Conservation (phyloP, 148 eudicot genomes). For the Nepenthes gracilis region DNA sequence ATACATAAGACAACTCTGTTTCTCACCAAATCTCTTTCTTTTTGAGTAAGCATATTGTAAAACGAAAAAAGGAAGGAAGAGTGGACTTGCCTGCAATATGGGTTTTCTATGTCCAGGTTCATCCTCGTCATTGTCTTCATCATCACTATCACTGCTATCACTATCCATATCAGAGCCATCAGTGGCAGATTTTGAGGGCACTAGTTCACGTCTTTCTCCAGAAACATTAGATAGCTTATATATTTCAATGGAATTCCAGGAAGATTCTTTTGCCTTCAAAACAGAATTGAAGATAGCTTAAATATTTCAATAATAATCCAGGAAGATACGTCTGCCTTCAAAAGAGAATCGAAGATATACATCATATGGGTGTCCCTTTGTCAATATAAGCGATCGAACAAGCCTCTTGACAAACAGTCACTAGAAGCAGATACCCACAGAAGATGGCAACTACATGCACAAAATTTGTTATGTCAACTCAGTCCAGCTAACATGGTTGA, state of each 20-base stretch:
- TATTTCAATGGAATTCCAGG: slow-evolving; percentile 64
- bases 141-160: slow-evolving; percentile 63
- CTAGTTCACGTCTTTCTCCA: slow-evolving; percentile 68
- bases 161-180: slow-evolving; percentile 67
- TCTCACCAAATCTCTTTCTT: no score
- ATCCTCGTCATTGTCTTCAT: slow-evolving; percentile 40
- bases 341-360: background rate
- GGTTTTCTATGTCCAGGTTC: slow-evolving; percentile 40
- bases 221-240: slow-evolving; percentile 70
- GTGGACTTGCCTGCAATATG: slow-evolving; percentile 52
- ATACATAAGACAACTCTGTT: background rate
- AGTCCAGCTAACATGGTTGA: no score
- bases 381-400: no score
- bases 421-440: no score
- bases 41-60: background rate
- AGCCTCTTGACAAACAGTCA: no score
- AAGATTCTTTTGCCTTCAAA: slow-evolving; percentile 65
- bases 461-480: no score
- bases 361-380: no score
- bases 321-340: slow-evolving; percentile 67
- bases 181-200: slow-evolving; percentile 34
- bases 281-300: background rate
- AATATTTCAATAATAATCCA: slow-evolving; percentile 57
- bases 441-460: no score
- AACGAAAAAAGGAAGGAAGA: background rate